These are phyloP conservation scores for Saturnispora hagleri DNA, from an alignment of 805 yeast species.

Conservation along the genomic window DNA sequence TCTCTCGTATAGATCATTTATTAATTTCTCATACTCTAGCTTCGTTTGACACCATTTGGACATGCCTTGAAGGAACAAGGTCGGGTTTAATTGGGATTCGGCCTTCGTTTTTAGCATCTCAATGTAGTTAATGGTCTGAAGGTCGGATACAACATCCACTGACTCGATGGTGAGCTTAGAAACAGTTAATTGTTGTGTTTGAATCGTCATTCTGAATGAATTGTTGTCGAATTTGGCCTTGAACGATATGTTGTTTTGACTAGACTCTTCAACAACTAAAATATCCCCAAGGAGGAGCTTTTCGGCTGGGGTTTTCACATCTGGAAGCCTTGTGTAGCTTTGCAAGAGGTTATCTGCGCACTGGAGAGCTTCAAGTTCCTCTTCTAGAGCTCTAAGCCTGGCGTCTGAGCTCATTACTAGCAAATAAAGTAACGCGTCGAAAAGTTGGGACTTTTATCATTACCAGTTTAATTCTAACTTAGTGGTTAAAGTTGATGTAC, in stretches of 20 bases:
- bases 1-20: neutral
- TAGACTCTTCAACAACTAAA: neutral
- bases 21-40: neutral
- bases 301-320: neutral
- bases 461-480: neutral
- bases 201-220: neutral
- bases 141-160: neutral
- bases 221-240: neutral
- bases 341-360: neutral
- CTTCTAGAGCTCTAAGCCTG: neutral
- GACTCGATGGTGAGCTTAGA: neutral
- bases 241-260: neutral
- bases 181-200: neutral
- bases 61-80: neutral
- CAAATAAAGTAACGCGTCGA: constrained; percentile 3
- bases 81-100: neutral
- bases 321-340: neutral
- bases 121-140: neutral
- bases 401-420: neutral
- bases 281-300: neutral
- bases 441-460: neutral
- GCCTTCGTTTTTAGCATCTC: neutral
- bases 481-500: constrained; percentile 18
- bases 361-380: neutral
- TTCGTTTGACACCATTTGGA: neutral